Evolutionary conservation across 441 rosid species (phyloP).

Genomic region (Theobroma grandiflorum): DNA sequence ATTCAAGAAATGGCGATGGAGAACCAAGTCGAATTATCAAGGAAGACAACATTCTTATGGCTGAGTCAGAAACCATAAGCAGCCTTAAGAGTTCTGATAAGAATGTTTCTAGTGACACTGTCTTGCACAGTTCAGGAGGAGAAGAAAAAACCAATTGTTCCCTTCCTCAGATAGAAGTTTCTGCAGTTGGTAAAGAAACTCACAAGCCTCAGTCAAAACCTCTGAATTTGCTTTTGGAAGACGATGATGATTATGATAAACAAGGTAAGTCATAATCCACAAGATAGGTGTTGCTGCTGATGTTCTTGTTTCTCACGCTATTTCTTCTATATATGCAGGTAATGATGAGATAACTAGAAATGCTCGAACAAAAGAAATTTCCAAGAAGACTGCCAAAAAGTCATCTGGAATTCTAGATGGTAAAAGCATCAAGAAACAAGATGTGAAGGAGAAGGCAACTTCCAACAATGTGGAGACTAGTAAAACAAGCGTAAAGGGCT

Average conservation of each 20-base stretch:
- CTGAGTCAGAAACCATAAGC: conserved; percentile 19
- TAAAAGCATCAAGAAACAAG: conserved; percentile 53
- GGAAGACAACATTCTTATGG: conserved; percentile 28
- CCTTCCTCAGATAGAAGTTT: conserved; percentile 33
- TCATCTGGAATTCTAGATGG: conserved; percentile 36
- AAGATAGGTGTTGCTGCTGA: conserved; percentile 10
- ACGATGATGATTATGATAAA: conserved; percentile 22
- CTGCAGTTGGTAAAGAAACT: conserved; percentile 32
- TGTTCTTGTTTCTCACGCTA: neutral
- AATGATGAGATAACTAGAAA: conserved; percentile 35
- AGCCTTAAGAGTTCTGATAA: conserved; percentile 29
- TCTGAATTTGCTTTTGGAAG: conserved; percentile 37
- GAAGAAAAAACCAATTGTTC: conserved; percentile 34
- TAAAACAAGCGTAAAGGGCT: conserved; percentile 40
- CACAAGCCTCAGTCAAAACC: conserved; percentile 45
- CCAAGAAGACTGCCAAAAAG: conserved; percentile 41
- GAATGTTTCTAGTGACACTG: conserved; percentile 26
- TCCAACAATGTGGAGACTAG: conserved; percentile 36
- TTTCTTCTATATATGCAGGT: conserved; percentile 47
- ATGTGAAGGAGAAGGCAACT: conserved; percentile 33
- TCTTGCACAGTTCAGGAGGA: conserved; percentile 18
- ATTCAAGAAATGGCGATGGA: conserved; percentile 25
- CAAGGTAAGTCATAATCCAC: conserved; percentile 40
- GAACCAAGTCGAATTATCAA: conserved; percentile 29
- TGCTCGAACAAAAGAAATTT: conserved; percentile 49